These are phyloP conservation scores for Yarrowia sp. DNA, from an alignment of 805 yeast genomes.

Conservation along the genomic window DNA sequence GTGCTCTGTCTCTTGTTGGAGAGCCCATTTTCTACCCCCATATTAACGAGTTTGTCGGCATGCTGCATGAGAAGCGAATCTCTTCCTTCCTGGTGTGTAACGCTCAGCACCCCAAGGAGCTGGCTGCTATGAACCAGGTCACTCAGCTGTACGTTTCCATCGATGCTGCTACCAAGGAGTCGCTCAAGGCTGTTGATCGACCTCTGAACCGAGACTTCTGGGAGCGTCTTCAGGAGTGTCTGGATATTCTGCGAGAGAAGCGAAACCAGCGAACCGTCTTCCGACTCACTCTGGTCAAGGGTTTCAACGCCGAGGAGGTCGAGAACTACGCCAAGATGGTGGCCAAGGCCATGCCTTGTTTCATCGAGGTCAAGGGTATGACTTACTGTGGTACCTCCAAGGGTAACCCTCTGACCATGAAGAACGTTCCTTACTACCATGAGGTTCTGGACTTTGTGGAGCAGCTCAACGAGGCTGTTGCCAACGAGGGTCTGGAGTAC, in stretches of 20 bases:
- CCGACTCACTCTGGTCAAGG: slow-evolving; percentile 86
- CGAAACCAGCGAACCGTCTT: slow-evolving; percentile 85
- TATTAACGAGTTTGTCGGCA: slow-evolving; percentile 75
- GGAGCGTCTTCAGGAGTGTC: slow-evolving; percentile 80
- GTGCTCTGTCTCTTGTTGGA: slow-evolving; percentile 90
- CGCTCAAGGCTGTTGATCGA: slow-evolving; percentile 78
- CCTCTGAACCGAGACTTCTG: slow-evolving; percentile 89
- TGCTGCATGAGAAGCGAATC: slow-evolving; percentile 76
- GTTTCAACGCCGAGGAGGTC: slow-evolving; percentile 81
- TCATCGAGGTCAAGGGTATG: slow-evolving; percentile 91
- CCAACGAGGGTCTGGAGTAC: slow-evolving; percentile 65
- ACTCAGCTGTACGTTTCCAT: slow-evolving; percentile 91
- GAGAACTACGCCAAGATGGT: slow-evolving; percentile 85
- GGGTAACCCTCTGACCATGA: slow-evolving; percentile 90
- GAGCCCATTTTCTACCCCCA: slow-evolving; percentile 94
- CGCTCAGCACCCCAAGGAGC: slow-evolving; percentile 91
- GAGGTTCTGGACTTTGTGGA: slow-evolving; percentile 79
- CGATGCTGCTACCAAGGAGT: slow-evolving; percentile 85
- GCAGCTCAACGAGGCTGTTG: slow-evolving; percentile 58
- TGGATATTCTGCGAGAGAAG: slow-evolving; percentile 76
- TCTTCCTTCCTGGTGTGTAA: slow-evolving; percentile 90
- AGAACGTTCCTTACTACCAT: slow-evolving; percentile 90
- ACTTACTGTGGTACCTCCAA: slow-evolving; percentile 93
- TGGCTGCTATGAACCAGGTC: slow-evolving; percentile 65
- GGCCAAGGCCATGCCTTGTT: slow-evolving; percentile 74